A percentile compares a stretch with the other conserved stretches of the same genome.
phyloP scores from a whole-genome alignment of 2,329 filamentous ascomycete genomes.

The Decorospora gaudefroyi region DNA sequence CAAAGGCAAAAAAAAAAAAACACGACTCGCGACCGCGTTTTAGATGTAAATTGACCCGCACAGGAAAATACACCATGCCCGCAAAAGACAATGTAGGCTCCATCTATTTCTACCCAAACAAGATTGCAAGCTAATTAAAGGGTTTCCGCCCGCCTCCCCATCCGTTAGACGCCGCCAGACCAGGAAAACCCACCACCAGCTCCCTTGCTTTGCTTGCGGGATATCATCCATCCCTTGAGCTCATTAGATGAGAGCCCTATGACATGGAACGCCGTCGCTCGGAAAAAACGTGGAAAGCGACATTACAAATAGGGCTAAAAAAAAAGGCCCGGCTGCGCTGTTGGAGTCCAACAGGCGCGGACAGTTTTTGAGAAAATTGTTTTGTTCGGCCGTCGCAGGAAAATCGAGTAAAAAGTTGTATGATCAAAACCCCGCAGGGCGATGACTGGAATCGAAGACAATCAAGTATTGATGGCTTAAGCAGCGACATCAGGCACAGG shows the following conservation, averaged over 20 bases:
- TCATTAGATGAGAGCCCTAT: slow-evolving; percentile 4
- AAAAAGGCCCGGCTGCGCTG: slow-evolving; percentile 28
- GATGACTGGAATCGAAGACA: slow-evolving; percentile 13
- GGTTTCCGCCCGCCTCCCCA: no score
- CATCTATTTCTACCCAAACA: slow-evolving; percentile 6
- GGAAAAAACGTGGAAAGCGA: slow-evolving; percentile 25
- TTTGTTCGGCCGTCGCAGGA: slow-evolving; percentile 28
- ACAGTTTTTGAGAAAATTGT: slow-evolving; percentile 16
- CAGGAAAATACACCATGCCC: no score
- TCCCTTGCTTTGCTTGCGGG: slow-evolving; percentile 13
- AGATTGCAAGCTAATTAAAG: no score
- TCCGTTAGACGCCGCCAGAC: slow-evolving; percentile 7
- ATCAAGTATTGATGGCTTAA: slow-evolving; percentile 9
- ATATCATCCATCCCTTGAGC: slow-evolving; percentile 16
- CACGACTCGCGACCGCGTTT: slow-evolving; percentile 18
- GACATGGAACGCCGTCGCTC: slow-evolving; percentile 33
- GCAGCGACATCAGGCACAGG: slow-evolving; percentile 26
- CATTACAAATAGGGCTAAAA: slow-evolving; percentile 7
- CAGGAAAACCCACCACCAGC: slow-evolving; percentile 15
- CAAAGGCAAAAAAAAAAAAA: slow-evolving; percentile 23
- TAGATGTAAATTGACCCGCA: slow-evolving; percentile 6
- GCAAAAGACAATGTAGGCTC: no score
- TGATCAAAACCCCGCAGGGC: slow-evolving; percentile 11
- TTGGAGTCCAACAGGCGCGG: slow-evolving; percentile 19
- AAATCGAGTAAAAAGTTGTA: slow-evolving; percentile 15